Conservation (phyloP, 805 yeast genomes). For the Pichia californica region DNA sequence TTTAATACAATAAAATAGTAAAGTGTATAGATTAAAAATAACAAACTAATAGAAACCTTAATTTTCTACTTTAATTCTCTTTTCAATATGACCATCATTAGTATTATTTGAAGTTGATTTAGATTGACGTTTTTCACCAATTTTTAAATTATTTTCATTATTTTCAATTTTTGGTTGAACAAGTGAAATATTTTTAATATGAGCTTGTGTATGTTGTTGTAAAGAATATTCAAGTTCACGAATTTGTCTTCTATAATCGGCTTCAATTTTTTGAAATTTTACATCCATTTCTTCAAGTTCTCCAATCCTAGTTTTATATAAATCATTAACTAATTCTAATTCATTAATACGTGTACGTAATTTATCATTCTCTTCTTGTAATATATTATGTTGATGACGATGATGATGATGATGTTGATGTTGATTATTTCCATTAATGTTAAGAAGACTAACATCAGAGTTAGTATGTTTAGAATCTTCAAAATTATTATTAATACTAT, state of each 20-base stretch:
- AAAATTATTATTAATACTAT: not conserved
- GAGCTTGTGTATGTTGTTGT: not conserved
- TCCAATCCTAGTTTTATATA: constrained; percentile 73
- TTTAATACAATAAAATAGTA: too few species aligned
- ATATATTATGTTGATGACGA: not conserved
- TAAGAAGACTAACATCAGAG: not conserved
- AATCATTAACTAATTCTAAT: constrained; percentile 83
- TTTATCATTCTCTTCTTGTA: constrained; percentile 19
- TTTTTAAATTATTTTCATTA: not conserved
- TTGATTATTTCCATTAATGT: constrained; percentile 2
- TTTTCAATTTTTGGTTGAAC: too few species aligned
- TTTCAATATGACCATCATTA: constrained; percentile 1
- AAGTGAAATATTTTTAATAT: not conserved
- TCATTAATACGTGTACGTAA: constrained; percentile 78
- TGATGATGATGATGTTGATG: too few species aligned
- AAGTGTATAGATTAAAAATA: too few species aligned
- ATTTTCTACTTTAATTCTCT: constrained; percentile 6
- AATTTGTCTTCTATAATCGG: not conserved
- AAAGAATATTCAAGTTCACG: constrained; percentile 3
- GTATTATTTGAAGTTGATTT: too few species aligned
- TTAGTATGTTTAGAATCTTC: not conserved
- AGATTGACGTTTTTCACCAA: not conserved
- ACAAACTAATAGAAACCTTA: too few species aligned
- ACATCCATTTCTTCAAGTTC: constrained; percentile 71
- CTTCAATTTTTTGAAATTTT: constrained; percentile 37